Base-by-base conservation (phyloP, 2,329 filamentous ascomycete genomes). In the Arachnomyces sp. region DNA sequence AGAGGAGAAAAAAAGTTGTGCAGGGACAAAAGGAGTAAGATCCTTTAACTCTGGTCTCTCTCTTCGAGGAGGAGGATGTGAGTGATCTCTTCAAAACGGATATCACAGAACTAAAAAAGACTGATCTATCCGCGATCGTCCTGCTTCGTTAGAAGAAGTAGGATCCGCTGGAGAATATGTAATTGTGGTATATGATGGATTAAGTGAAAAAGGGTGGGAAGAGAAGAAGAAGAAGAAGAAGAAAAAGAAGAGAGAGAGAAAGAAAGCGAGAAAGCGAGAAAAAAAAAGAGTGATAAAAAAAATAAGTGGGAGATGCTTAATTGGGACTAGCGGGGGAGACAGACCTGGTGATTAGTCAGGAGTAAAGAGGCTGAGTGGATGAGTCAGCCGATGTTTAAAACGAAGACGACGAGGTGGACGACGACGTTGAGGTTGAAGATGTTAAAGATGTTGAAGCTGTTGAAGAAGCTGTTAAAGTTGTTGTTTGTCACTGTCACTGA, bases 81-180 rank as follows among this genome's bases (percentile, higher is more conserved):
- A 14, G 38, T 16, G 31, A 40, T 25, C 31, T 18, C 38, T n/a
- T n/a, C 20, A 30, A 31, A 35, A 44, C 43, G 45, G 49, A 49
- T 45, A 36, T 31, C 37, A 46, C 44, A 45, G 43, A 13, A 37
- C 18, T 14, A 25, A 25, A 45, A 31, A 20, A 42, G 25, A 34
- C 46, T 46, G 43, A 40, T 40, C 31, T 43, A 48, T 43, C 46
- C 48, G 48, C 48, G 46, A 46, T 48, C 46, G 44, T 50, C 48
- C 46, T 49, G 31, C 42, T 50, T 44, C 46, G 36, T 37, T 39
- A 29, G 36, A 12, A 38, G 42, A 46, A 50, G 47, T 42, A 47
- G 45, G 46, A 49, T 43, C 46, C 46, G 45, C 48, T 34, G 43
- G 43, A 34, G 32, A 14, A 15, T 34, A 25, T 25, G 28, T n/a